A percentile compares a stretch with the other conserved stretches of the same genome.
These are phyloP conservation scores for Cytospora mali DNA, from an alignment of 2,329 filamentous ascomycete species.

Conservation along the genomic window DNA sequence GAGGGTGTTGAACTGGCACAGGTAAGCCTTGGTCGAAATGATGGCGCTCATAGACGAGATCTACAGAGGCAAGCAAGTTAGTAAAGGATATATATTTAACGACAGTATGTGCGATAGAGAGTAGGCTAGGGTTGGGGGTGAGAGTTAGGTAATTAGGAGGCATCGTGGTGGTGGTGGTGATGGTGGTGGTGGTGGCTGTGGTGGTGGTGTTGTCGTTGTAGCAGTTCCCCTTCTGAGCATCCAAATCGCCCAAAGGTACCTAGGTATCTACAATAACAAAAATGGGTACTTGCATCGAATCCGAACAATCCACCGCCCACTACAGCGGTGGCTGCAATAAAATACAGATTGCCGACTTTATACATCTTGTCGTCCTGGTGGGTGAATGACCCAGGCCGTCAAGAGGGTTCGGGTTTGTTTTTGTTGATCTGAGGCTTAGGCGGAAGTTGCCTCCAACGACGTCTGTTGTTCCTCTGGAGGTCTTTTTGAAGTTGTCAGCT, in stretches of 20 bases:
- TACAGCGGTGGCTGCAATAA: constrained; percentile 47
- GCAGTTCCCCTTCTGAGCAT: background rate
- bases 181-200: too few relatives aligned
- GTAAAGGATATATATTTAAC: background rate
- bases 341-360: constrained; percentile 44
- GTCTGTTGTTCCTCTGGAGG: background rate
- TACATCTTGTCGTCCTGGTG: constrained; percentile 11
- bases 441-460: background rate
- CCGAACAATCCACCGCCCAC: constrained; percentile 36
- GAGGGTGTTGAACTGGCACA: constrained; percentile 46
- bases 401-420: background rate
- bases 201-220: too few relatives aligned
- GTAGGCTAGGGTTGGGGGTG: constrained; percentile 29
- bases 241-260: background rate
- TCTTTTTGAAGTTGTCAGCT: background rate
- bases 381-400: constrained; percentile 1
- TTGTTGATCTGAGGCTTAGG: background rate
- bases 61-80: background rate
- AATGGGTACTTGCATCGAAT: constrained; percentile 4
- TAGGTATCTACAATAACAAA: background rate
- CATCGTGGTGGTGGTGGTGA: too few relatives aligned
- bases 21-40: constrained; percentile 45
- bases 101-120: background rate
- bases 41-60: constrained; percentile 48
- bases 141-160: background rate